Percentiles rank a stretch among this genome's conserved stretches.
phyloP scores from a whole-genome alignment of 495 filamentous ascomycete species.

The Tetracladium setigerum region DNA sequence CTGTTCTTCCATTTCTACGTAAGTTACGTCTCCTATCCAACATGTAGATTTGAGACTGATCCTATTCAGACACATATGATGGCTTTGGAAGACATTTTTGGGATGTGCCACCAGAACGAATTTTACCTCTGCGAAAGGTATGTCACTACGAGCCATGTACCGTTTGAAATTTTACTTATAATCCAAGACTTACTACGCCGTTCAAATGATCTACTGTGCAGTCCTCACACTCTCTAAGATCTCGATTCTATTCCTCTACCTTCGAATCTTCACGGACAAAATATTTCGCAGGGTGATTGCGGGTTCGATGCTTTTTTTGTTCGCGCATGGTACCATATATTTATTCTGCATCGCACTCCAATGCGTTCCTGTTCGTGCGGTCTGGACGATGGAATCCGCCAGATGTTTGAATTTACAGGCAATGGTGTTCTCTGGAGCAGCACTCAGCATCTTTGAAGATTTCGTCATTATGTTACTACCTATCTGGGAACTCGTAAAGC shows the following conservation, averaged over 20 bases:
- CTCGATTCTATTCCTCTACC: conserved; percentile 43
- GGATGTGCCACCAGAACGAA: conserved; percentile 2
- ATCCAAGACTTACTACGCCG: conserved; percentile 13
- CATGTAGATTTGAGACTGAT: not conserved
- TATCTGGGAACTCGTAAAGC: conserved; percentile 24
- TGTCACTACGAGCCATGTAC: not conserved
- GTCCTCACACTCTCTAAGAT: conserved; percentile 33
- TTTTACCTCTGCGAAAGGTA: not conserved
- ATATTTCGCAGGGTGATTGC: conserved; percentile 23
- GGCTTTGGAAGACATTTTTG: conserved; percentile 12
- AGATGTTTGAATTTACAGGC: conserved; percentile 25
- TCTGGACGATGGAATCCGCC: conserved; percentile 21
- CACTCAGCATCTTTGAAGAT: conserved; percentile 26
- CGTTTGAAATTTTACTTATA: not conserved
- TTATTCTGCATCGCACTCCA: conserved; percentile 31
- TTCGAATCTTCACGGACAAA: conserved; percentile 38
- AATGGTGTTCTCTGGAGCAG: conserved; percentile 25
- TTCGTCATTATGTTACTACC: conserved; percentile 30
- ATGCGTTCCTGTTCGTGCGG: conserved; percentile 31
- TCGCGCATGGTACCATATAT: conserved; percentile 30
- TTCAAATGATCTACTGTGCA: conserved; percentile 29
- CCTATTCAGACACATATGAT: not conserved
- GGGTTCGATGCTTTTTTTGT: conserved; percentile 24
- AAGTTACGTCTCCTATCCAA: no score
- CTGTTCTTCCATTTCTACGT: no score